Base-by-base conservation (phyloP, 2,329 filamentous ascomycete genomes). In the Botryosphaeria dothidea region DNA sequence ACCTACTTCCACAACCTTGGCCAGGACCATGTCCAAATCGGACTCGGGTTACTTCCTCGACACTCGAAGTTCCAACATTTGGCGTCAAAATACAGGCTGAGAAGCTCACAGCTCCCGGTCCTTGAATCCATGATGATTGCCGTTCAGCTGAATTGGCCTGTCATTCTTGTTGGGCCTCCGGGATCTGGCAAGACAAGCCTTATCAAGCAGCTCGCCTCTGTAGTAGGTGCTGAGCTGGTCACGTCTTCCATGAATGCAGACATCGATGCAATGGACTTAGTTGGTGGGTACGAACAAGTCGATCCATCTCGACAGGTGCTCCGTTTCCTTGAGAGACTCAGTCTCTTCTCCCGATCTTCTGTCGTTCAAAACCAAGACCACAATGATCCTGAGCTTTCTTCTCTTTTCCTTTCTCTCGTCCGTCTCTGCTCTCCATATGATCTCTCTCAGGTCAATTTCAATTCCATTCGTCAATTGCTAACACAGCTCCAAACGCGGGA, bases 281-380 rank as follows among this genome's bases (percentile, higher is more conserved):
- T 99, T 65, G 95, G 95, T 72, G 95, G 95, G 0, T 99, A 97
- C 73, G 95, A 99, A 76, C 95, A 99, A 78, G 89, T 92, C 19
- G 95, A 99, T 74, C 88, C 92, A 23, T 84, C 90, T 60, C 86
- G 94, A 64, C 87, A 91, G 67, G 82, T 92, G 4, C 88, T 90
- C 62, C 81, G 82, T n/a, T 82, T 87, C 68, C 73, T 90, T 6
- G 76, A 81, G 27, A 80, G 85, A 54, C 73, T 91, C 13, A 79
- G 81, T 13, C 72, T 79, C 5, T 84, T 84, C 64, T 72, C 90
- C 19, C 84, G 87, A 63, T 73, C 74, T 3, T 83, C 81, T 19
- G 77, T 85, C 34, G 77, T 66, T 43, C 15, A 64, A 15, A 36
- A 17, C 9, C 34, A 51, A 11, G 23, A 23, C 34, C 45, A 25